phyloP scores from a whole-genome alignment of 1,284 basidiomycete species.

The Leucoagaricus sp. region DNA sequence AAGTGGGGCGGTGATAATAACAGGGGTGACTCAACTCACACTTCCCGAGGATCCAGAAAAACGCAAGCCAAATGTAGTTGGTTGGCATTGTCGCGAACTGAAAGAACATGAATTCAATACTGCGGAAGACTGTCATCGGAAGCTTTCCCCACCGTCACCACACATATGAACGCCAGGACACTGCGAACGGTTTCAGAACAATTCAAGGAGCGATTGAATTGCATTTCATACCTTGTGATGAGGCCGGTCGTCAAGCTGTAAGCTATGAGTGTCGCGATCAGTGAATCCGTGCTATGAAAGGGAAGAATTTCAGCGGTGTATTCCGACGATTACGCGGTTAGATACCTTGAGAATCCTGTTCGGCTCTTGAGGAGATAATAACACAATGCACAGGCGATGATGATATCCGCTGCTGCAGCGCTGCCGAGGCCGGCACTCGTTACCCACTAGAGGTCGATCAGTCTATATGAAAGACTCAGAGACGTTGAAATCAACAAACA shows the following conservation, averaged over 20 bases:
- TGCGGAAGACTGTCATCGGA: neutral
- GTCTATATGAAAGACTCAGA: neutral
- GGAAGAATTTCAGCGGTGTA: neutral
- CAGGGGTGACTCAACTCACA: slow-evolving; percentile 29
- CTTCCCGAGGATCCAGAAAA: slow-evolving; percentile 45
- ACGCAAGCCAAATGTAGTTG: slow-evolving; percentile 41
- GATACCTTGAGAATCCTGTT: slow-evolving; percentile 35
- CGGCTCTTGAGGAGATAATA: slow-evolving; percentile 41
- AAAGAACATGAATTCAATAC: slow-evolving; percentile 2
- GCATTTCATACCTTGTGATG: slow-evolving; percentile 33
- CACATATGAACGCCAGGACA: slow-evolving; percentile 38
- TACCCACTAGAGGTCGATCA: slow-evolving; percentile 35
- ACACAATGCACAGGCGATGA: slow-evolving; percentile 41
- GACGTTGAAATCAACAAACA: slow-evolving; percentile 26
- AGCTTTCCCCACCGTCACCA: slow-evolving; percentile 33
- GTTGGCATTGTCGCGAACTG: slow-evolving; percentile 44
- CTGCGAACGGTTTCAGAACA: slow-evolving; percentile 20
- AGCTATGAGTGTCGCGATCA: slow-evolving; percentile 39
- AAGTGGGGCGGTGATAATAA: slow-evolving; percentile 4
- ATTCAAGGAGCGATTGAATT: neutral
- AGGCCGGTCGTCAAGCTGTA: slow-evolving; percentile 44
- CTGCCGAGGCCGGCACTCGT: slow-evolving; percentile 43
- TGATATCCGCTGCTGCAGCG: slow-evolving; percentile 41
- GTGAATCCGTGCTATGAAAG: slow-evolving; percentile 37
- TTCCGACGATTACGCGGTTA: slow-evolving; percentile 1